Conservation (phyloP, 192 early-diverging fungal species). For the Funneliformis mosseae region DNA sequence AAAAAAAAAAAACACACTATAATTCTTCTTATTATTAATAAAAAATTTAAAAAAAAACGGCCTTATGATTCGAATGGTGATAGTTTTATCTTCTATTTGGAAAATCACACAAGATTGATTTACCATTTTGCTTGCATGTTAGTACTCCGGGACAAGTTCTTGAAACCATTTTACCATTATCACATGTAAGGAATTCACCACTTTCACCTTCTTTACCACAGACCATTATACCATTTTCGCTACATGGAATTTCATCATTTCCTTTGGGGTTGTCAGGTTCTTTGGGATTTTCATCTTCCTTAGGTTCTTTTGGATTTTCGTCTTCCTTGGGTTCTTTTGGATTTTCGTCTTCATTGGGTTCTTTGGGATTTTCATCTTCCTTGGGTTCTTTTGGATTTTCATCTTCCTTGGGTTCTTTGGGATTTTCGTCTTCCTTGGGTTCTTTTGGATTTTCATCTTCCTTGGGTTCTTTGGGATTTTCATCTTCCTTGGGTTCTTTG, state of each 20-base stretch:
- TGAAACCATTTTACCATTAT: slow-evolving; percentile 7
- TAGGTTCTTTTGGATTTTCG: background rate
- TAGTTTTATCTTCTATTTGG: background rate
- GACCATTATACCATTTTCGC: background rate
- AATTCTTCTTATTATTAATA: no score
- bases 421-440: background rate
- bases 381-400: background rate
- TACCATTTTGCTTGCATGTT: background rate
- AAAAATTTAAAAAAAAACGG: no score
- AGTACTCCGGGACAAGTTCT: background rate
- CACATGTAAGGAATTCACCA: background rate
- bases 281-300: background rate
- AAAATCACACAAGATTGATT: background rate
- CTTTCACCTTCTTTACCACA: background rate
- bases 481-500: background rate
- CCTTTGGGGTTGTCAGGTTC: background rate
- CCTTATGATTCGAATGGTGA: background rate
- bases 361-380: background rate
- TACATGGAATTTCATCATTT: background rate
- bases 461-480: background rate
- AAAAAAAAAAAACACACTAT: no score
- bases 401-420: background rate
- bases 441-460: background rate
- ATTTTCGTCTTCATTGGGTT: background rate
- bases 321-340: background rate